Evolutionary conservation across 2,329 filamentous ascomycete genomes (phyloP).

Genomic region (Colletotrichum sublineola): DNA sequence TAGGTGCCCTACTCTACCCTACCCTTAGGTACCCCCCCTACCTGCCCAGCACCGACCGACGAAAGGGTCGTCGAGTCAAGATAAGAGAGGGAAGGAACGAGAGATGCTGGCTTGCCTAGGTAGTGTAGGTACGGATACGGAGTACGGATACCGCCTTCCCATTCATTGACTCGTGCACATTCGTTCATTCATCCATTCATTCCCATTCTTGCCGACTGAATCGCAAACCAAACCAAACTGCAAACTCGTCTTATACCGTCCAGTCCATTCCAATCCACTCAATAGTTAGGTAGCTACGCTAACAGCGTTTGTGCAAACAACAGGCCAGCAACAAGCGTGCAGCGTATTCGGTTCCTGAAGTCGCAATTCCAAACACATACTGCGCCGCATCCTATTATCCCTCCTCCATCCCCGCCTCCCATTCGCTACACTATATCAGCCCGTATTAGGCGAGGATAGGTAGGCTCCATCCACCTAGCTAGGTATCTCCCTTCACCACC

Average conservation of each 20-base stretch:
- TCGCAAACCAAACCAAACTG: no score
- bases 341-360: neutral
- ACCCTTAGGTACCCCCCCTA: no score
- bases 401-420: neutral
- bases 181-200: no score
- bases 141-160: no score
- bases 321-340: neutral
- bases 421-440: neutral
- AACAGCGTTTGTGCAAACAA: neutral
- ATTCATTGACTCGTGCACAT: no score
- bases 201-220: no score
- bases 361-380: slow-evolving; percentile 2
- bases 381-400: slow-evolving; percentile 1
- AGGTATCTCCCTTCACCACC: neutral
- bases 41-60: no score
- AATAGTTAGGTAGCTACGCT: no score
- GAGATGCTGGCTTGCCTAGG: neutral
- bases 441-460: neutral
- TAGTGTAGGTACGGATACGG: no score
- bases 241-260: neutral
- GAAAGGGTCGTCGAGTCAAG: neutral
- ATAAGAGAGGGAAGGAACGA: neutral
- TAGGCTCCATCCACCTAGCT: no score
- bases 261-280: no score
- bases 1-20: no score